Conservation (phyloP, 106 monocot genomes). For the Dendrobium officinale region DNA sequence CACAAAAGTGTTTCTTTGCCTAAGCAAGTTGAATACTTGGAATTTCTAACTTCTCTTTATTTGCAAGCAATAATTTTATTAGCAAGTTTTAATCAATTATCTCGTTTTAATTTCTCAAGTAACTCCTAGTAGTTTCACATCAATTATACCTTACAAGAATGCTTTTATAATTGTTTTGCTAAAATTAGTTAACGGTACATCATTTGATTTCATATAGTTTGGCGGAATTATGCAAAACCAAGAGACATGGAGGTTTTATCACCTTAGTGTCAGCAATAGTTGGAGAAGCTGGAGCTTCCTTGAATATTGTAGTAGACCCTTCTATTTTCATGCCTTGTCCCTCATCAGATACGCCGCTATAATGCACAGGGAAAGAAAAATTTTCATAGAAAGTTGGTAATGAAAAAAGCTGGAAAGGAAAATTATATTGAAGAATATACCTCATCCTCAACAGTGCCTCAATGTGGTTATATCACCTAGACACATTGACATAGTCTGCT, state of each 20-base stretch:
- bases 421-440: slow-evolving; percentile 14
- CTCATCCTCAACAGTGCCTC: slow-evolving; percentile 72
- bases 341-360: slow-evolving; percentile 57
- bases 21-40: no score
- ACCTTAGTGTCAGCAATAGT: slow-evolving; percentile 57
- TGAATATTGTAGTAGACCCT: slow-evolving; percentile 21
- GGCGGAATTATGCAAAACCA: neutral
- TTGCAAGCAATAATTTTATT: no score
- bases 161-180: no score
- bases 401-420: neutral
- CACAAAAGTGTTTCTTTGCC: no score
- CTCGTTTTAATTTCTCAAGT: no score
- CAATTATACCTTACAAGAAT: no score
- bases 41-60: no score
- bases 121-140: no score
- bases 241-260: neutral
- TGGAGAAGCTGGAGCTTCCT: slow-evolving; percentile 38
- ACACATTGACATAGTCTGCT: slow-evolving; percentile 48
- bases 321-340: slow-evolving; percentile 63
- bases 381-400: neutral
- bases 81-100: no score
- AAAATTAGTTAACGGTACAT: neutral
- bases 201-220: neutral
- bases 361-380: neutral
- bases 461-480: slow-evolving; percentile 89